Evolutionary conservation across 805 yeast species (phyloP), one percentile per base, ranked within the genome.

Genomic region (Saccharomycopsis fibuligera): DNA sequence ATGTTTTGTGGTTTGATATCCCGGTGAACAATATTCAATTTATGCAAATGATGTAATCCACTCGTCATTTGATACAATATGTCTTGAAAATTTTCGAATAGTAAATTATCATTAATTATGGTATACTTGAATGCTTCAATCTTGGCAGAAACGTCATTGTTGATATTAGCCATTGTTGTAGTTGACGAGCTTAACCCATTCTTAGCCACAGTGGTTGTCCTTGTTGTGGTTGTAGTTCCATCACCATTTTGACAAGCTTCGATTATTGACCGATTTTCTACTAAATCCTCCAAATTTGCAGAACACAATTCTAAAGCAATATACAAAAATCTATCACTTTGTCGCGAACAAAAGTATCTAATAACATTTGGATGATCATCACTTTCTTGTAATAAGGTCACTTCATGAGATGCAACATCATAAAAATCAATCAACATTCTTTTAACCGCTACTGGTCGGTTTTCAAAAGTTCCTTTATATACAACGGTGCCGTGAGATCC

Each of bases 401-500:
- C 95, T 60, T 91, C 99, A 57, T 87, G 96, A 6, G 88, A 82
- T 1, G 98, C 98, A 49, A 91, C 79, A 59, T 93, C 97, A 64
- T 86, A 91, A 60, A 90, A 93, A 61, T 90, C 96, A 33, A 90
- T 73, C 46, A 93, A 69, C 95, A 93, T 86, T 58, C 98, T 69
- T 63, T 93, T 93, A 5, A 93, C 95, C 0, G 99, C 99, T 4
- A 93, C 99, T 1, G 95, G 96, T 49, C 99, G 74, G 56, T 80
- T 83, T 60, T 91, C 96, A 67, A 90, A 93, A 3, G 78, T 75
- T 0, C 99, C 99, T 60, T 83, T 79, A 61, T 80, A 88, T 1
- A 93, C 99, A 25, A 91, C 88, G 0, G 99, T 93, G 24, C 99
- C 99, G 57, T 90, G 96, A 0, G 96, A 87, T 1, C 99, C 99